These are phyloP conservation scores for Neonectria punicea DNA, from an alignment of 2,329 filamentous ascomycete species.

Conservation along the genomic window DNA sequence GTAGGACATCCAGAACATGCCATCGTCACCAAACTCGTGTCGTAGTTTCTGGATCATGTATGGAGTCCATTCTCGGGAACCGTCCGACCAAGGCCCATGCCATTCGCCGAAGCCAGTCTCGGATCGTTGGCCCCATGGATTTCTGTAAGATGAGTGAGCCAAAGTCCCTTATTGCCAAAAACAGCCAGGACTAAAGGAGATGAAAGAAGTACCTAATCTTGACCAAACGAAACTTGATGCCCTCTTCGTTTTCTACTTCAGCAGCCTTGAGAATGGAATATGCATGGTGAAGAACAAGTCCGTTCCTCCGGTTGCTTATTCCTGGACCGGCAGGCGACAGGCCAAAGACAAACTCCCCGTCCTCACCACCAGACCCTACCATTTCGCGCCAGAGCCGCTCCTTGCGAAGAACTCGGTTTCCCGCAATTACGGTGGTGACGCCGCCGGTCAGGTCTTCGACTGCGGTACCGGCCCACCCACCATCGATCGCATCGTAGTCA, in stretches of 20 bases:
- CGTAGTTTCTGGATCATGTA: conserved; percentile 75
- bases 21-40: conserved; percentile 76
- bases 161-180: not conserved
- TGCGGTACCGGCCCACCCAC: conserved; percentile 69
- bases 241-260: conserved; percentile 56
- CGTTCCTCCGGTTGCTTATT: conserved; percentile 46
- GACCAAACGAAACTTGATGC: conserved; percentile 52
- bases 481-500: conserved; percentile 74
- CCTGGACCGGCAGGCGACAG: conserved; percentile 47
- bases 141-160: conserved; percentile 54
- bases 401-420: conserved; percentile 70
- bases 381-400: conserved; percentile 78
- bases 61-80: conserved; percentile 78
- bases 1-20: conserved; percentile 61
- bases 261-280: conserved; percentile 62
- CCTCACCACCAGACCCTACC: conserved; percentile 71
- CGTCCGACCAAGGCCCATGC: conserved; percentile 79
- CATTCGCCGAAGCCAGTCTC: conserved; percentile 64
- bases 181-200: too few relatives aligned
- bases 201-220: conserved; percentile 52
- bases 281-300: conserved; percentile 58
- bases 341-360: conserved; percentile 73
- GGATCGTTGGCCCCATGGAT: conserved; percentile 74
- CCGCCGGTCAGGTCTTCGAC: conserved; percentile 65
- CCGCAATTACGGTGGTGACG: conserved; percentile 65